phyloP scores from a whole-genome alignment of 2,329 filamentous ascomycete species.

The Claviceps monticola region DNA sequence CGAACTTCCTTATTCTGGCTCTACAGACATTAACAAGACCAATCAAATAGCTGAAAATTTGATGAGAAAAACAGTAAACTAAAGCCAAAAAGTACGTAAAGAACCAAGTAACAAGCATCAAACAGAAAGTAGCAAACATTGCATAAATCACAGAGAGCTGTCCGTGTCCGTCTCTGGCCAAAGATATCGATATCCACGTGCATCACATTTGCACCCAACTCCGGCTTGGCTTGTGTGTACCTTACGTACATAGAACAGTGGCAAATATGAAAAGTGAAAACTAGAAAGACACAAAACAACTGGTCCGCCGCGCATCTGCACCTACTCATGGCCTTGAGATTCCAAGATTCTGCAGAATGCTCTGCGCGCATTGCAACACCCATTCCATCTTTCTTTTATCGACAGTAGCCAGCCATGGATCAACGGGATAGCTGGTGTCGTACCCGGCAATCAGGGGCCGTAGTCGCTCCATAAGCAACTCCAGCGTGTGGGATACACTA shows the following conservation, averaged over 20 bases:
- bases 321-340: constrained; percentile 15
- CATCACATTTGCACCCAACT: neutral
- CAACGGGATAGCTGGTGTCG: constrained; percentile 23
- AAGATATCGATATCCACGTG: neutral
- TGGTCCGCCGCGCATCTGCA: too few relatives aligned
- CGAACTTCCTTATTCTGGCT: too few relatives aligned
- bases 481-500: constrained; percentile 26
- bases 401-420: constrained; percentile 25
- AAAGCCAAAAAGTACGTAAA: too few relatives aligned
- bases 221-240: too few relatives aligned
- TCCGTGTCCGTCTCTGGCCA: neutral
- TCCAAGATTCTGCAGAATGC: constrained; percentile 21
- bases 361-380: constrained; percentile 23
- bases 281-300: neutral
- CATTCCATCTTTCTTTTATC: constrained; percentile 26
- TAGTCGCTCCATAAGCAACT: constrained; percentile 22
- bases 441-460: constrained; percentile 21
- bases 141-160: neutral
- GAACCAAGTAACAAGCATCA: too few relatives aligned
- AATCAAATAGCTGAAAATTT: too few relatives aligned
- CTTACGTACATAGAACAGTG: too few relatives aligned
- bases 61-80: too few relatives aligned
- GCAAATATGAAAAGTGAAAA: neutral
- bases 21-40: too few relatives aligned
- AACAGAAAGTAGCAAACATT: too few relatives aligned